Percentiles rank a stretch among this genome's conserved stretches.
Conservation (phyloP, 805 yeast species). For the Kurtzmaniella cleridarum region DNA sequence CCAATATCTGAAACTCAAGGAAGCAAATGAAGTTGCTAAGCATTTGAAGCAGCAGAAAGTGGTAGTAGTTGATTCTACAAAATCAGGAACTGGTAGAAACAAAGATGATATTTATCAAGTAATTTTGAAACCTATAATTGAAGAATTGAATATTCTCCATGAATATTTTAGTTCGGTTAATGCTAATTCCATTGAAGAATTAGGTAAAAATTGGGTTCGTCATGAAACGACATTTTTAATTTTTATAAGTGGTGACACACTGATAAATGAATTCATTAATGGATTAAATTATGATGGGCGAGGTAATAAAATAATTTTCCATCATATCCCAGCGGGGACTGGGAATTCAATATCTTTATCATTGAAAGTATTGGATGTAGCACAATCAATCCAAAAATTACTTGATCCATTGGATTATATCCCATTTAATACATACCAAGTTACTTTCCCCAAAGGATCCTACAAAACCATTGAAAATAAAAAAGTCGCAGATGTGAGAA, state of each 20-base stretch:
- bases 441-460: conserved; percentile 35
- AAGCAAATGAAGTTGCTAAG: neutral
- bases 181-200: conserved; percentile 31
- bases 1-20: no score
- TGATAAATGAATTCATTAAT: conserved; percentile 72
- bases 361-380: conserved; percentile 30
- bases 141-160: conserved; percentile 29
- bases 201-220: conserved; percentile 26
- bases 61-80: conserved; percentile 43
- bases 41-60: neutral
- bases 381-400: conserved; percentile 28
- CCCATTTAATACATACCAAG: conserved; percentile 43
- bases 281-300: conserved; percentile 16
- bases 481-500: conserved; percentile 8
- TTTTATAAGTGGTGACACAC: conserved; percentile 82
- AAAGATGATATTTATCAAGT: conserved; percentile 31
- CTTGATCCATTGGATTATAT: conserved; percentile 12
- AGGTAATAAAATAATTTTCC: conserved; percentile 17
- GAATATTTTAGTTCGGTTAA: conserved; percentile 40
- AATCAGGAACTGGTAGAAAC: conserved; percentile 42
- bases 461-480: conserved; percentile 16
- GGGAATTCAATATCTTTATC: conserved; percentile 80
- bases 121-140: conserved; percentile 45
- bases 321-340: conserved; percentile 69
- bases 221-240: conserved; percentile 38